Evolutionary conservation across 2,329 filamentous ascomycete species (phyloP), one percentile per base, ranked within the genome.

Genomic region (Fusarium robinianum): DNA sequence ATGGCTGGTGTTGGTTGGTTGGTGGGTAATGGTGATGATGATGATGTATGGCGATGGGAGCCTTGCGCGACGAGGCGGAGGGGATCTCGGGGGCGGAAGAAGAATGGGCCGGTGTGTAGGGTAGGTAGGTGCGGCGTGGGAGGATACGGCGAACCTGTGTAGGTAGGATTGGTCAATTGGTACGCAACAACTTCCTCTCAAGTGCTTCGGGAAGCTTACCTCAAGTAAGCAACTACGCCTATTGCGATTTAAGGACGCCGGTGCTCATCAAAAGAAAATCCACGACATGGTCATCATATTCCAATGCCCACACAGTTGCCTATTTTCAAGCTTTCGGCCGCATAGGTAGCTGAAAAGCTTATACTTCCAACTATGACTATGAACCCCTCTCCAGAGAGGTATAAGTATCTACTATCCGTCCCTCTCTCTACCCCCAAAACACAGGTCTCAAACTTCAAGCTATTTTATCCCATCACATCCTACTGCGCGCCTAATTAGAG

Each of bases 11-110:
- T n/a, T n/a, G n/a, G n/a, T n/a, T n/a, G n/a, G n/a, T n/a, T n/a
- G n/a, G n/a, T n/a, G 18, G 31, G 17, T 25, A 27, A 18, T 37
- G 25, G 31, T 19, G 39, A 33, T 25, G 36, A 29, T 31, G 39
- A 27, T 39, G 35, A 38, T 27, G 26, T 17, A 18, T 27, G 16
- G 36, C 15, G 15, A 26, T 46, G 26, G 46, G 36, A 53, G 50
- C 50, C 50, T 53, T 50, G 46, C 35, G 46, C 36, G 37, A 42
- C 40, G 32, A 51, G 49, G 49, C 46, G 46, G 37, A 30, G 32
- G 32, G 32, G n/a, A n/a, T n/a, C n/a, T 14, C n/a, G 25, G 25
- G 25, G 25, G 11, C 25, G 25, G 25, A 27, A 27, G 9, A 27
- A 27, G 25, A 14, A 27, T 27, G 9, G 25, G n/a, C 25, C 25